Evolutionary conservation across 768 basidiomycete genomes (phyloP).

Genomic region (Mycena amicta): DNA sequence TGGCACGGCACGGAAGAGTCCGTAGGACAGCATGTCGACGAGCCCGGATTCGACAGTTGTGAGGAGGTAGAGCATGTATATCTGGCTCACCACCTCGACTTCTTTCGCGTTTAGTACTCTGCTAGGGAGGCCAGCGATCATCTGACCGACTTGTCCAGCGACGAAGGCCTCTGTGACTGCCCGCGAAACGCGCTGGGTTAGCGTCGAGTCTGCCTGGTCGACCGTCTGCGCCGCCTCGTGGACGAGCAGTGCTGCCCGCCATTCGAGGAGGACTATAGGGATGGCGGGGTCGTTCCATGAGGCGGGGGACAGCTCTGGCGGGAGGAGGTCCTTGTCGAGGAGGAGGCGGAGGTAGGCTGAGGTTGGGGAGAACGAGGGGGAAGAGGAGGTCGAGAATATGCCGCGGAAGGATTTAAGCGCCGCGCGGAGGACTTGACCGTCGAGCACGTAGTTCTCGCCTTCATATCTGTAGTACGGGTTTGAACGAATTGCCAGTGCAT

Average conservation of each 20-base stretch:
- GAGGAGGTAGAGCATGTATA: constrained; percentile 59
- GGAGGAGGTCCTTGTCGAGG: constrained; percentile 21
- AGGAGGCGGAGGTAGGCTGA: constrained; percentile 61
- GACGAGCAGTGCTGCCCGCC: constrained; percentile 62
- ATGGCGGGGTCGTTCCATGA: constrained; percentile 43
- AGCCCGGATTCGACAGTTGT: constrained; percentile 57
- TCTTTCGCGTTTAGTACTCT: constrained; percentile 24
- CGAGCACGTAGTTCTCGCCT: constrained; percentile 79
- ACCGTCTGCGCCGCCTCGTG: constrained; percentile 42
- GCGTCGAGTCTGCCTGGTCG: constrained; percentile 52
- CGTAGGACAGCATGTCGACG: constrained; percentile 61
- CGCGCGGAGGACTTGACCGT: constrained; percentile 72
- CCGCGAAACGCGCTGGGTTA: constrained; percentile 58
- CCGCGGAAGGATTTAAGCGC: constrained; percentile 60
- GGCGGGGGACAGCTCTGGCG: constrained; percentile 22
- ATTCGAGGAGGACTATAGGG: constrained; percentile 57
- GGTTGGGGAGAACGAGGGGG: constrained; percentile 42
- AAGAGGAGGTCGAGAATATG: constrained; percentile 32
- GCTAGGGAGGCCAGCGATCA: constrained; percentile 38
- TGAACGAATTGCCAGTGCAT: too few species aligned
- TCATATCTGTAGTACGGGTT: too few species aligned
- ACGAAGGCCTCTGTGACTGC: constrained; percentile 74
- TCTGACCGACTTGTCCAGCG: constrained; percentile 53
- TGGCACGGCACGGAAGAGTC: constrained; percentile 36
- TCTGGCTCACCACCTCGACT: constrained; percentile 32